These are phyloP conservation scores for Schrenkiella parvula DNA, from an alignment of 345 rosid species.

Conservation along the genomic window DNA sequence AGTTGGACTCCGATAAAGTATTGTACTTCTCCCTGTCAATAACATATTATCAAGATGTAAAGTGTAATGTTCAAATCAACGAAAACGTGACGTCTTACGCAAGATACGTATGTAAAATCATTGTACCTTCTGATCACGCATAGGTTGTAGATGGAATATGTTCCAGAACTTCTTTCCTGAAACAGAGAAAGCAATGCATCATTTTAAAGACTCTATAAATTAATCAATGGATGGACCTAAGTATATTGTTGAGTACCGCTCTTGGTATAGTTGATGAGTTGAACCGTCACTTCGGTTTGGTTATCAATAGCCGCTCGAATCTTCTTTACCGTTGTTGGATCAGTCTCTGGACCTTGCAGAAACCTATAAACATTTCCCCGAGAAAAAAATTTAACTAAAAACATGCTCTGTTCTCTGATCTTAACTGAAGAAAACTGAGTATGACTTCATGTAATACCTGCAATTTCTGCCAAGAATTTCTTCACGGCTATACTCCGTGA, in stretches of 20 bases:
- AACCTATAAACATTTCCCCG: conserved; percentile 43
- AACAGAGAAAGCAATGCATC: background rate
- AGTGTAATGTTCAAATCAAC: background rate
- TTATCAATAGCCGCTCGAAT: conserved; percentile 86
- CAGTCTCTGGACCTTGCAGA: conserved; percentile 98
- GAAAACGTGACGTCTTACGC: background rate
- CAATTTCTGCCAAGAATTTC: conserved; percentile 95
- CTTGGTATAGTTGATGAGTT: conserved; percentile 91
- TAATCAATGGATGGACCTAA: background rate
- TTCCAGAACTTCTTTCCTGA: conserved; percentile 99
- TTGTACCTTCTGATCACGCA: conserved; percentile 97
- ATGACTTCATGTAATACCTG: conserved; percentile 45
- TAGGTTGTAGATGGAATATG: conserved; percentile 95
- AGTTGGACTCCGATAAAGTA: conserved; percentile 96
- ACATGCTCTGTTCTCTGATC: background rate
- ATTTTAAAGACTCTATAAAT: background rate
- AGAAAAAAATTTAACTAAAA: background rate
- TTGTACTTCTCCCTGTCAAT: conserved; percentile 85
- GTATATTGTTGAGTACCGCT: conserved; percentile 46
- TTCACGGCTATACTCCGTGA: conserved; percentile 96
- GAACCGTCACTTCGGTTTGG: conserved; percentile 87
- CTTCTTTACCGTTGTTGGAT: conserved; percentile 84
- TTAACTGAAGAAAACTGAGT: background rate
- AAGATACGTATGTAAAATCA: background rate
- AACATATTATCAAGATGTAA: background rate